phyloP scores from a whole-genome alignment of 805 yeast species.

The Ogataea degrootiae region DNA sequence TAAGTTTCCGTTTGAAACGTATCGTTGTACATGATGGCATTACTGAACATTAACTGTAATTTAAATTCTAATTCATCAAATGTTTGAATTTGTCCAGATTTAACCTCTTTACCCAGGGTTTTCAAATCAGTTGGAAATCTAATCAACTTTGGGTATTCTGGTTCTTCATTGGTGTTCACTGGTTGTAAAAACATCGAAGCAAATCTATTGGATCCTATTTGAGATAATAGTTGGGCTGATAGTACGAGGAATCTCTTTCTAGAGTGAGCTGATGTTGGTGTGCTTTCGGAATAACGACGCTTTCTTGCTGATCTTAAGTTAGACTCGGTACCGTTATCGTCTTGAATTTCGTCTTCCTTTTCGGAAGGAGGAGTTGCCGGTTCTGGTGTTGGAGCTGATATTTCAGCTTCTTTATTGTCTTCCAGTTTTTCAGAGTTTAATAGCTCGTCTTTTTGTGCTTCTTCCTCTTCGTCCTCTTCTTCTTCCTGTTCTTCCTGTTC shows the following conservation, averaged over 20 bases:
- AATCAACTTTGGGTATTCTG: slow-evolving; percentile 58
- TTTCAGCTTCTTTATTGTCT: slow-evolving; percentile 1
- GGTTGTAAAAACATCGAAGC: slow-evolving; percentile 73
- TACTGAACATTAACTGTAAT: slow-evolving; percentile 73
- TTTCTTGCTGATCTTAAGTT: slow-evolving; percentile 8
- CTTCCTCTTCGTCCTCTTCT: background rate
- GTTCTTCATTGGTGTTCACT: slow-evolving; percentile 63
- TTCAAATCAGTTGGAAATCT: slow-evolving; percentile 66
- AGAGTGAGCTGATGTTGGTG: slow-evolving; percentile 15
- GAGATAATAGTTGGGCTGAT: slow-evolving; percentile 56
- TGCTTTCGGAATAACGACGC: slow-evolving; percentile 17
- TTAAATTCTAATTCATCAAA: slow-evolving; percentile 58
- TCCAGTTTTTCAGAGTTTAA: slow-evolving; percentile 3
- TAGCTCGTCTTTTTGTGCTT: slow-evolving; percentile 1
- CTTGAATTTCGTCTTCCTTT: background rate
- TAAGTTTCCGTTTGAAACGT: slow-evolving; percentile 54
- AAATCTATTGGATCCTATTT: slow-evolving; percentile 64
- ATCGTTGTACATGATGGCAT: slow-evolving; percentile 78
- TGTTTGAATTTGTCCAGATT: slow-evolving; percentile 49
- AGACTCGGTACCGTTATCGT: slow-evolving; percentile 4
- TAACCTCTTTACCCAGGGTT: slow-evolving; percentile 52
- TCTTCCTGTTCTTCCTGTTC: no score
- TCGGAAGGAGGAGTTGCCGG: slow-evolving; percentile 15
- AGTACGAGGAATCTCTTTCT: slow-evolving; percentile 57
- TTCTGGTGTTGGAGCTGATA: slow-evolving; percentile 16